Percentiles rank a stretch among this genome's conserved stretches.
phyloP scores from a whole-genome alignment of 805 yeast species.

The Jamesozyma rosinii region DNA sequence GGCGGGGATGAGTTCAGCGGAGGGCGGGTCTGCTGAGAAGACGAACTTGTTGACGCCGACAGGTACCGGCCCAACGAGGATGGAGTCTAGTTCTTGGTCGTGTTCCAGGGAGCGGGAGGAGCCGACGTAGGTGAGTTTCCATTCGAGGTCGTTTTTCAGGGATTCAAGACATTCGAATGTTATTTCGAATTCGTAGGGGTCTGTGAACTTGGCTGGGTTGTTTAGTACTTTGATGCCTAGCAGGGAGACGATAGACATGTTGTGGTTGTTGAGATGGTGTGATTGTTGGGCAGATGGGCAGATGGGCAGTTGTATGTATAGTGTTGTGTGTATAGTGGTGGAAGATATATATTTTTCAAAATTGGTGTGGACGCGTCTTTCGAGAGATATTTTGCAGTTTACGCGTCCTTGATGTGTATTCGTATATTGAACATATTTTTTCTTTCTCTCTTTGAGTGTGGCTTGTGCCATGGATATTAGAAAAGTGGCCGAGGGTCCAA shows the following conservation, averaged over 20 bases:
- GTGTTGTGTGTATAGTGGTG: background rate
- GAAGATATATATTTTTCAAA: background rate
- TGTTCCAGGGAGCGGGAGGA: conserved; percentile 89
- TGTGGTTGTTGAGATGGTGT: too few species aligned
- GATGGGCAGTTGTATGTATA: background rate
- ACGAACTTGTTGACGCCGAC: conserved; percentile 92
- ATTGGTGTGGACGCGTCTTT: too few species aligned
- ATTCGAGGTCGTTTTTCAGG: conserved; percentile 73
- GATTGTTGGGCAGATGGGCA: background rate
- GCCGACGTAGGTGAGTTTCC: conserved; percentile 96
- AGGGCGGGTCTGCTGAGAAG: conserved; percentile 92
- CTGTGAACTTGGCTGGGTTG: conserved; percentile 90
- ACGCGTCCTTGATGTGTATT: too few species aligned
- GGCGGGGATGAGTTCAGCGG: conserved; percentile 92
- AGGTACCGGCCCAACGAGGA: conserved; percentile 97
- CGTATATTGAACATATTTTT: too few species aligned
- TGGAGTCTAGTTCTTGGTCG: conserved; percentile 92
- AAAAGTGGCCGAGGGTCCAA: too few species aligned
- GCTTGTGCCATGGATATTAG: too few species aligned
- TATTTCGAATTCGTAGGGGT: conserved; percentile 91
- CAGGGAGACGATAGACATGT: conserved; percentile 87
- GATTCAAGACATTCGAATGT: conserved; percentile 96
- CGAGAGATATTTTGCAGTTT: too few species aligned
- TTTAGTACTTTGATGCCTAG: conserved; percentile 85
- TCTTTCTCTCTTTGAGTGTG: too few species aligned